phyloP scores from a whole-genome alignment of 129 eudicot genomes.

The Flaveria bidentis region DNA sequence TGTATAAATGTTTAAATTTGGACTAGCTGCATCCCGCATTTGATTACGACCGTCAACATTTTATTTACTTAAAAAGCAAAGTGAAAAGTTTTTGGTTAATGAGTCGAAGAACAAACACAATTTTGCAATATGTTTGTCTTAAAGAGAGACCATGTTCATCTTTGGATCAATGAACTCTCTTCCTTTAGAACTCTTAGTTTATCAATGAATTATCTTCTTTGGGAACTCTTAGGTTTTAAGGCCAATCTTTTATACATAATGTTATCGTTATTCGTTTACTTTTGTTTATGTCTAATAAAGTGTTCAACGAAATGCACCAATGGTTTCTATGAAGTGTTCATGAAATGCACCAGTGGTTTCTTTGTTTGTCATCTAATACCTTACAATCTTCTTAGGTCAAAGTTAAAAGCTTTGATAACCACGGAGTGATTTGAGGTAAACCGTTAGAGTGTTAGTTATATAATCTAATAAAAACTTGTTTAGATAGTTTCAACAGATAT shows the following conservation, averaged over 20 bases:
- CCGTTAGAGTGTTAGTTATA: not conserved
- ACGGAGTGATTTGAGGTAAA: not conserved
- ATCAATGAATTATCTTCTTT: too few relatives aligned
- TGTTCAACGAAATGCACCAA: not conserved
- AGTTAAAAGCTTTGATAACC: not conserved
- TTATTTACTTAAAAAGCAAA: not conserved
- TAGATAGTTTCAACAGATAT: not conserved
- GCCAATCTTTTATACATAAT: not conserved
- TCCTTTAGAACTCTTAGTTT: not conserved
- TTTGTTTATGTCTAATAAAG: not conserved
- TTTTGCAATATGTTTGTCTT: not conserved
- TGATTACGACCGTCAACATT: not conserved
- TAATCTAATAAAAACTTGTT: not conserved
- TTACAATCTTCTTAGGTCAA: not conserved
- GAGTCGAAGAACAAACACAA: slow-evolving; percentile 13
- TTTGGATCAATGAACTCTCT: not conserved
- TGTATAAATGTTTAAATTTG: too few relatives aligned
- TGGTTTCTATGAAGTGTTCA: not conserved
- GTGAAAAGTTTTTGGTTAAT: slow-evolving; percentile 1
- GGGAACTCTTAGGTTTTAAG: too few relatives aligned
- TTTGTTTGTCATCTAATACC: not conserved
- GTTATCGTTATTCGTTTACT: not conserved
- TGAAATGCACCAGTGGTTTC: not conserved
- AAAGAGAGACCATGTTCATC: not conserved
- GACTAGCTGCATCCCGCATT: too few relatives aligned